Evolutionary conservation across 1,284 basidiomycete genomes (phyloP), one percentile per base, ranked within the genome.

Genomic region (Cutaneotrichosporon cavernicola): DNA sequence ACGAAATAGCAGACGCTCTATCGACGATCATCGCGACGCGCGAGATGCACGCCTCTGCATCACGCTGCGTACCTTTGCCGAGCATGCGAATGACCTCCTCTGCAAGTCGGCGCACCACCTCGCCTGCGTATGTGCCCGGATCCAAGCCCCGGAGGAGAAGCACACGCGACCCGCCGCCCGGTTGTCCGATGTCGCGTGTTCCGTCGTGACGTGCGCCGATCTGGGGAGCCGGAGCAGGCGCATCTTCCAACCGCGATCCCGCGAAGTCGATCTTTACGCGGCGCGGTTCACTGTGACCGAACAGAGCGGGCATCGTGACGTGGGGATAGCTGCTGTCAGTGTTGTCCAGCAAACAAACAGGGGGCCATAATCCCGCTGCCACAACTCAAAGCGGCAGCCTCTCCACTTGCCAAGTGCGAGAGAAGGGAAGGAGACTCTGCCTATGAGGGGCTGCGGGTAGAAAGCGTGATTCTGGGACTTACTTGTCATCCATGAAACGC

Each of bases 201-300:
- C 94, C 94, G 73, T 97, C 94, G 74, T 96, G 96, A 70, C 60
- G 56, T 13, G 34, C 58, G 7, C 51, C 51, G 9, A 22, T 51
- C 3, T 56, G 52, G 16, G 62, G 61, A 14, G 56, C 63, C 10
- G 57, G 60, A 10, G 62, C 55, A 32, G 63, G 62, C 26, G 40
- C 46, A 10, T 31, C 49, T n/a, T 64, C 58, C 7, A 21, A n/a
- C 5, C 64, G 58, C 26, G 75, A 60, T n/a, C 69, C 59, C 16
- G 91, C 92, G 73, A 89, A 95, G 78, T 96, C 92, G 70, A 96
- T 92, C 81, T 93, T 93, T 75, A 93, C 88, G 69, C 90, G 85
- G 50, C 89, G 86, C 1, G 87, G 57, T 16, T 75, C 72, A 14
- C 72, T 75, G 53, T 77, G 75, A 0, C 72, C 66, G 62, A 74